Base-by-base conservation (phyloP, 202 grass and related monocot genomes). In the Zizania palustris region DNA sequence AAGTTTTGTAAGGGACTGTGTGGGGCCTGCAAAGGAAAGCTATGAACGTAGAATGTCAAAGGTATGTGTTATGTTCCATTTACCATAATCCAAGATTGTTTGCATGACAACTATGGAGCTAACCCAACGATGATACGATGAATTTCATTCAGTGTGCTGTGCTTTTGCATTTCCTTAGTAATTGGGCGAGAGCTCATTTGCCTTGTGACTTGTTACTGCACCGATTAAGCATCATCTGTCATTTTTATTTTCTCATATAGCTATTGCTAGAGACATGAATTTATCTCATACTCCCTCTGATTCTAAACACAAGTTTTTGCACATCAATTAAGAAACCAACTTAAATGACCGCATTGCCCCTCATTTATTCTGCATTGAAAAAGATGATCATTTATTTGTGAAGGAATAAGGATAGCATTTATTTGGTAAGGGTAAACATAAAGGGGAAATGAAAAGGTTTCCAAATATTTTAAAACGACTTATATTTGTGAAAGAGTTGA, bases 1-100 rank as follows among this genome's bases (percentile, higher is more conserved):
- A 77, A 95, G 87, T 85, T 99, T 99, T 76, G 81, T 90, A 76
- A 82, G 45, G 72, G 89, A 90, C 18, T 99, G 96, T 9, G 85
- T 93, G 63, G 96, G 91, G 8, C 92, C 96, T 87, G 71, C 91
- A 42, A 99, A 95, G 79, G 89, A 81, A 85, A 87, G 35, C 38
- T 95, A 92, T 11, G 87, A 88, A 13, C 76, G 71, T 36, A 88
- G 87, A 80, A 99, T 99, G 96, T 81, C 70, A 63, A 99, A 99
- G 92, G 96, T 99, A 43, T 46, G 71, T 21, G 42, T 54, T 15
- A 49, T 61, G n/a, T 9, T 55, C 19, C 51, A 8, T 55, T 55
- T 55, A 55, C n/a, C 19, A 45, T 34, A 55, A 50, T 75, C 77
- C 16, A 75, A 76, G 6, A 76, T 71, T 33, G 12, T 60, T 80